phyloP scores from a whole-genome alignment of 805 yeast genomes.

The Wickerhamiella vanderwaltii region DNA sequence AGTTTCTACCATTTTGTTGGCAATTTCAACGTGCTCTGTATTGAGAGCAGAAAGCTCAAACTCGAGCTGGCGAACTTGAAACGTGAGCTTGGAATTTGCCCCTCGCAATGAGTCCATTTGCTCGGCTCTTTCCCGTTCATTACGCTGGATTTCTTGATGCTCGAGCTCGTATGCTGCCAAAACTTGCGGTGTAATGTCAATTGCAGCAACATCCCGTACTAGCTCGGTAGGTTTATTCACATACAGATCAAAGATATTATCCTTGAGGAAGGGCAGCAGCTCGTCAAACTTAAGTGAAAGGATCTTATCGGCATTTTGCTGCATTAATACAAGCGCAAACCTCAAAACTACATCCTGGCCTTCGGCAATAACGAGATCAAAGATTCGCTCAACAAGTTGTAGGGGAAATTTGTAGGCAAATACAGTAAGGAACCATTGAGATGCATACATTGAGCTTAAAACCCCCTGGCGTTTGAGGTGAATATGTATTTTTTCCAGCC shows the following conservation, averaged over 20 bases:
- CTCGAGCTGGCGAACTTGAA: constrained; percentile 63
- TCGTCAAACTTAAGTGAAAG: constrained; percentile 60
- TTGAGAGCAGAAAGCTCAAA: constrained; percentile 55
- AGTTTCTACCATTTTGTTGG: constrained; percentile 75
- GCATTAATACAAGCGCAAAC: constrained; percentile 71
- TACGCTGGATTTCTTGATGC: constrained; percentile 55
- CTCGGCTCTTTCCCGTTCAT: constrained; percentile 51
- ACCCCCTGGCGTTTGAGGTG: constrained; percentile 82
- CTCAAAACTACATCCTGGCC: constrained; percentile 80
- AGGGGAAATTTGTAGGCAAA: constrained; percentile 93
- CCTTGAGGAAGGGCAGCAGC: constrained; percentile 65
- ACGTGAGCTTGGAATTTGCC: constrained; percentile 59
- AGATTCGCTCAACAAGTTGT: constrained; percentile 73
- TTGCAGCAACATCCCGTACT: constrained; percentile 64
- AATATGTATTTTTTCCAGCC: constrained; percentile 54
- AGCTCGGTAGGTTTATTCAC: constrained; percentile 52
- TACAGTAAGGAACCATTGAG: constrained; percentile 93
- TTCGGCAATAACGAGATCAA: constrained; percentile 79
- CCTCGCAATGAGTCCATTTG: constrained; percentile 49
- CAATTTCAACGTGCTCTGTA: constrained; percentile 72
- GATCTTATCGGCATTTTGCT: constrained; percentile 49
- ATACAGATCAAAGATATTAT: constrained; percentile 62
- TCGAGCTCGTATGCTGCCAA: constrained; percentile 62
- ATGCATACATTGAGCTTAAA: constrained; percentile 87
- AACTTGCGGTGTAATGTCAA: constrained; percentile 60